Base-by-base conservation (phyloP, 768 basidiomycete species). In the Hypholoma fasciculare region DNA sequence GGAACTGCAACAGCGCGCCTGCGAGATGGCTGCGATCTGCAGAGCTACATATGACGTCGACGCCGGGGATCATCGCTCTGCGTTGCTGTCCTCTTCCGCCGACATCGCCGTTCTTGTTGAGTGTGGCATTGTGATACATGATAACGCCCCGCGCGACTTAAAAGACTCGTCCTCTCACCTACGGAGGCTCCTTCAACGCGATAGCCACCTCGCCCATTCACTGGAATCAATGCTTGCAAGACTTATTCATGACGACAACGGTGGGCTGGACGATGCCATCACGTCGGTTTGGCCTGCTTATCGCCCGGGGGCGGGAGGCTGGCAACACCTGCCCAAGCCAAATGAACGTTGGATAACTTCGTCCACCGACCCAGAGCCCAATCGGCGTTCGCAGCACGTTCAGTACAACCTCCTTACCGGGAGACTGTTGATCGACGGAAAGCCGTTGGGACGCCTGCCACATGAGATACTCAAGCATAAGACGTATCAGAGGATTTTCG, bases 351-450 rank as follows among this genome's bases (percentile, higher is more conserved):
- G 70, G 70, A 14, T 69, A 39, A 69, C 63, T 0, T 69, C 14
- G 49, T 69, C 14, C 62, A 68, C 78, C 0, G 46, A 55, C 5
- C 7, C 54, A 1, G 46, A 50, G 4, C 16, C 36, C 1, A 58
- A 42, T 13, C 56, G 62, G 30, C 53, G 39, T 36, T 58, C 63
- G 19, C 74, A 74, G 46, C 48, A n/a, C n/a, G 67, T 82, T 6
- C 70, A 74, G 47, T 65, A 78, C n/a, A 74, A 84, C 54, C 36
- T 82, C 1, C 58, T 82, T 2, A 62, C 70, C 16, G 81, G 80
- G 12, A 51, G 62, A 20, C 65, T 83, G 1, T 68, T 81, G 16
- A 68, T 83, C 7, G 64, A 76, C 8, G 81, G 80, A 7, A 71
- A 71, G 54, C 69, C 74, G 0, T 55, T 77, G 8, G 74, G 76